Evolutionary conservation across 2,329 filamentous ascomycete genomes (phyloP), one percentile per base, ranked within the genome.

Genomic region (Juglanconis sp.): DNA sequence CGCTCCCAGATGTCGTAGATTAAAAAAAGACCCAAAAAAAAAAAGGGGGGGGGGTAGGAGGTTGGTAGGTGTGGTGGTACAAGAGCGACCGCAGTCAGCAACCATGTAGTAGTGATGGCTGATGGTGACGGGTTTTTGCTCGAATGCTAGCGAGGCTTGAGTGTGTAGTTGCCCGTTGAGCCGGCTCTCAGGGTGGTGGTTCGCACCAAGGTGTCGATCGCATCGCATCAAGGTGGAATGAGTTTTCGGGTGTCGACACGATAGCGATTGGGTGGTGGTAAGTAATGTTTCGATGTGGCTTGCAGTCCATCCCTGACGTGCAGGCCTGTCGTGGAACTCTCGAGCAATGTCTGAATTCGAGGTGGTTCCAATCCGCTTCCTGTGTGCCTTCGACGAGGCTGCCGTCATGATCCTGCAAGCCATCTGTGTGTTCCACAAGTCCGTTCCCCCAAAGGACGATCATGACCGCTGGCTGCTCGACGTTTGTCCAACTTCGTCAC

Each of bases 91-190:
- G 35, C 55, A 35, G n/a, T n/a, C 35, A 35, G 56, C 53, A 15
- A 52, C 35, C 56, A 35, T 32, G 42, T 31, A 40, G 13, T 24
- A 44, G 11, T 53, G 49, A 31, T 53, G n/a, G 31, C 52, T 34
- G 38, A 44, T 35, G 48, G n/a, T 35, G 6, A 30, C 44, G 36
- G 48, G 11, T 24, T 42, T 50, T 34, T 31, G 17, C 17, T 24
- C 17, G 35, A 53, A 54, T 68, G 40, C 63, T 60, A 60, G 49
- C 50, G 51, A 63, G 62, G 57, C 42, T 60, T 40, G 50, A 61
- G 17, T 54, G 42, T 54, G 50, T 60, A 60, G 48, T 60, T 62
- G 63, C 66, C 60, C 48, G 49, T 57, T 34, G 62, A 63, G 58
- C 57, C 54, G 51, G 62, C 60, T 61, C 60, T 47, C 44, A 30